Base-by-base conservation (phyloP, 495 filamentous ascomycete genomes). In the Aspergillus bertholletiae region DNA sequence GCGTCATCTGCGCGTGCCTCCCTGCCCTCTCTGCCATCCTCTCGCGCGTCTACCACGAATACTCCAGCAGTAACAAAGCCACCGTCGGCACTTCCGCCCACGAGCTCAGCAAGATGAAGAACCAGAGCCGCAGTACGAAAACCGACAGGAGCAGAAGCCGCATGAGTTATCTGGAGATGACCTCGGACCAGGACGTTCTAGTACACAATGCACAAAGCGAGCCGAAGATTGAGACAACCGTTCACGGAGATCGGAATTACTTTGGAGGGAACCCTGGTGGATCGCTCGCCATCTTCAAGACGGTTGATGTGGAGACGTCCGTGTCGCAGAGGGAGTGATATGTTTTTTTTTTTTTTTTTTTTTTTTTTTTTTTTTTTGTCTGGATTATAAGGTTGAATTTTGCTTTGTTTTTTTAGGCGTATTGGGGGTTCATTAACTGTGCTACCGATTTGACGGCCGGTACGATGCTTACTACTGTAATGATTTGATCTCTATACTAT, bases 1-100 rank as follows among this genome's bases (percentile, higher is more conserved):
- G 71, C 12, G 55, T 75, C 9, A 69, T 75, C 49, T 72, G 71
- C 46, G 69, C 71, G 46, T 73, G 71, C 51, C 65, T 74, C 17
- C 72, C 72, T 11, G 64, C 70, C 22, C 55, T 75, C 37, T 70
- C 65, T 2, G 69, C 63, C 11, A 57, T 70, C 39, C 15, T 66
- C 30, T 54, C 47, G 13, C 59, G 55, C n/a, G 28, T 57, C 32
- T 49, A 53, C 26, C 49, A 51, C 41, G 63, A 65, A 56, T 61
- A 64, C 50, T 66, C 65, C 35, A 64, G 54, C 46, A 49, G 49
- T 32, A 49, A 65, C 43, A 48, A 37, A 22, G 49, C 59, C 24
- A 47, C 28, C 2, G 34, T 1, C 39, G 7, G 47, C 32, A 46
- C 40, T 26, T 60, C 62, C 13, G 27, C 53, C 8, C 63, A 64